A percentile compares a stretch with the other conserved stretches of the same genome.
phyloP scores from a whole-genome alignment of 2,329 filamentous ascomycete species.

The Tolypocladium album region DNA sequence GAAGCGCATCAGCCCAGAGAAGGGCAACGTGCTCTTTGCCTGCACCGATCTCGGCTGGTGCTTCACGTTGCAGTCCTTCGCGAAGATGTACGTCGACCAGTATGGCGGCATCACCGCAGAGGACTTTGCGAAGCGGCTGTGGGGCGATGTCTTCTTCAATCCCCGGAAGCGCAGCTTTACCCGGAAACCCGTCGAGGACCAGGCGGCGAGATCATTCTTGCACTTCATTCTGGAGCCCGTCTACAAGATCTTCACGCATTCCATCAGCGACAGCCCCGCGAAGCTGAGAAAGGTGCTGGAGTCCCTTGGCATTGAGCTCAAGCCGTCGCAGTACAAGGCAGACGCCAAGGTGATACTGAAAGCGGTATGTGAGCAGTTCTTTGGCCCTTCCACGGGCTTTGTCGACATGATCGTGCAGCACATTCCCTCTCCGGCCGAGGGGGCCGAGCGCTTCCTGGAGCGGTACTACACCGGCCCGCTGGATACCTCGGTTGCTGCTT shows the following conservation, averaged over 20 bases:
- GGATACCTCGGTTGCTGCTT: constrained; percentile 67
- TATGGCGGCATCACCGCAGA: constrained; percentile 72
- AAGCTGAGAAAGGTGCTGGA: constrained; percentile 72
- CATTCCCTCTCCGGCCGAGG: constrained; percentile 75
- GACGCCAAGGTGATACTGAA: constrained; percentile 85
- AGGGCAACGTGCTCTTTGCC: constrained; percentile 95
- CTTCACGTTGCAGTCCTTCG: constrained; percentile 88
- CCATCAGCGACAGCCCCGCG: constrained; percentile 80
- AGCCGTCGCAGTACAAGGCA: constrained; percentile 83
- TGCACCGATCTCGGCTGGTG: constrained; percentile 94
- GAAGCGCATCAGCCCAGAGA: constrained; percentile 82
- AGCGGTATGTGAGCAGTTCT: constrained; percentile 89
- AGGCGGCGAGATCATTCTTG: constrained; percentile 77
- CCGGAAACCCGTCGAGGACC: constrained; percentile 71
- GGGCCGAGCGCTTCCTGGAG: constrained; percentile 65
- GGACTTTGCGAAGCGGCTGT: constrained; percentile 77
- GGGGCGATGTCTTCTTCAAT: constrained; percentile 97
- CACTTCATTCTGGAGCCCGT: constrained; percentile 93
- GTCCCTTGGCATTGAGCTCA: constrained; percentile 72
- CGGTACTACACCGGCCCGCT: constrained; percentile 86
- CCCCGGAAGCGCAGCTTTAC: constrained; percentile 84
- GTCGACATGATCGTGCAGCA: constrained; percentile 93
- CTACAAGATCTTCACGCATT: constrained; percentile 95
- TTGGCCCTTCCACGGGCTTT: constrained; percentile 79
- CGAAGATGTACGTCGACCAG: constrained; percentile 88